Evolutionary conservation across 2,329 filamentous ascomycete species (phyloP).

Genomic region (Periconia digitata): DNA sequence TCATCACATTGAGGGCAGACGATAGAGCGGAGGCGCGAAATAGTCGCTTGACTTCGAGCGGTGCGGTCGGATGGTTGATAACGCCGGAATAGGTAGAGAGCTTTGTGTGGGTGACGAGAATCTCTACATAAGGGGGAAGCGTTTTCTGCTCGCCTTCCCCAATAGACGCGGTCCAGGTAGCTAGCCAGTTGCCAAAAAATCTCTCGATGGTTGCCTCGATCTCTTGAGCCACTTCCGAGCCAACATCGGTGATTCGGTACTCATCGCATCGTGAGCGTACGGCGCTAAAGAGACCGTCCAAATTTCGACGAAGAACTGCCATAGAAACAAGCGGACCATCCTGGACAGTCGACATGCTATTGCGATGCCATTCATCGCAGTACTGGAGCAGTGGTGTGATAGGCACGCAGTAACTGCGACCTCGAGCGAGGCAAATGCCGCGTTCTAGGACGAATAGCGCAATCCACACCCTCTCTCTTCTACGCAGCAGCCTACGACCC

Average conservation of each 20-base stretch:
- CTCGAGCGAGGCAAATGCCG: slow-evolving; percentile 71
- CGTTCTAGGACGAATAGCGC: slow-evolving; percentile 72
- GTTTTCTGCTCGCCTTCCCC: slow-evolving; percentile 46
- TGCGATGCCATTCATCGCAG: slow-evolving; percentile 70
- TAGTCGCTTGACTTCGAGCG: slow-evolving; percentile 69
- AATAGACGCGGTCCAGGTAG: slow-evolving; percentile 54
- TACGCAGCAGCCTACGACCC: slow-evolving; percentile 63
- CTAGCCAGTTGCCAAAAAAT: slow-evolving; percentile 68
- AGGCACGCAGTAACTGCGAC: slow-evolving; percentile 68
- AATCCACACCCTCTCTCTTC: slow-evolving; percentile 70
- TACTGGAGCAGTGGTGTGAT: slow-evolving; percentile 66
- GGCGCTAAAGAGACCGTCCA: slow-evolving; percentile 61
- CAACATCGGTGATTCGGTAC: slow-evolving; percentile 55
- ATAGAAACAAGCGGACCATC: slow-evolving; percentile 74
- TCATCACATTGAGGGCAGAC: slow-evolving; percentile 73
- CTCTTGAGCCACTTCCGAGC: slow-evolving; percentile 52
- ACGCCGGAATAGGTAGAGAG: slow-evolving; percentile 75
- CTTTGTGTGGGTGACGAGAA: slow-evolving; percentile 70
- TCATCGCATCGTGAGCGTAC: slow-evolving; percentile 63
- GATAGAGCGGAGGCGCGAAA: slow-evolving; percentile 72
- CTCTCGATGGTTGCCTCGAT: slow-evolving; percentile 57
- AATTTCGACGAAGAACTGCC: slow-evolving; percentile 67
- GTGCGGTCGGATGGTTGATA: slow-evolving; percentile 73
- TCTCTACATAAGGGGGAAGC: slow-evolving; percentile 73
- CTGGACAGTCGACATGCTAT: slow-evolving; percentile 63